Base-by-base conservation (phyloP, 2,329 filamentous ascomycete species). In the Cladophialophora bantiana region DNA sequence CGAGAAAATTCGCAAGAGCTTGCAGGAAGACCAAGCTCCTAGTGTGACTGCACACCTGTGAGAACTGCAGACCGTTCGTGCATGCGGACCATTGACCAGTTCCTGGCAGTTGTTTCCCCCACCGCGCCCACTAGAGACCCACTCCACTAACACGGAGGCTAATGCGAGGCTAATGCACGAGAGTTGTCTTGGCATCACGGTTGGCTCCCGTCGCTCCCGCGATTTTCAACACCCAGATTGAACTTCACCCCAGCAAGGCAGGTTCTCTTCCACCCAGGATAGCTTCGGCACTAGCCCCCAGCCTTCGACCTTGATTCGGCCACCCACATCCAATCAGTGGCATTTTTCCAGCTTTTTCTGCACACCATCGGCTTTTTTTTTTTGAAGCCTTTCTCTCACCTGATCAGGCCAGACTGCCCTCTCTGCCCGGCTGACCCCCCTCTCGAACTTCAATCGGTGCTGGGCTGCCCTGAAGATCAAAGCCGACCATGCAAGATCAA, bases 181-280 rank as follows among this genome's bases (percentile, higher is more conserved):
- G 42, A 54, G 32, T 56, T n/a, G 62, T 45, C 70, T 70, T 72
- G 70, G 70, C 70, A 61, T 62, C 54, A 70, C 65, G 36, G 66
- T 69, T 72, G 70, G 70, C 63, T 64, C 56, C 67, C 58, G 68
- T 68, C 58, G 42, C 62, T 70, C 63, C 68, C 68, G 68, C 61
- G 54, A 42, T 35, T 40, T 62, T 60, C 58, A 50, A 58, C 66
- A 70, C 35, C 59, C 68, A 66, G 68, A 70, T 70, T 68, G 62
- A 65, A 70, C 66, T 54, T 70, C 65, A 68, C 52, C 55, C 18
- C 35, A 60, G 42, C 59, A 64, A 54, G 62, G 58, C 59, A 68
- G 36, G 36, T 58, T 54, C n/a, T 18, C 58, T 66, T 59, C 55
- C 58, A 32, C 5, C 66, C 32, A 65, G 63, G 50, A 53, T 66